Base-by-base conservation (phyloP, 1,284 basidiomycete species). In the Neonothopanus nambi region DNA sequence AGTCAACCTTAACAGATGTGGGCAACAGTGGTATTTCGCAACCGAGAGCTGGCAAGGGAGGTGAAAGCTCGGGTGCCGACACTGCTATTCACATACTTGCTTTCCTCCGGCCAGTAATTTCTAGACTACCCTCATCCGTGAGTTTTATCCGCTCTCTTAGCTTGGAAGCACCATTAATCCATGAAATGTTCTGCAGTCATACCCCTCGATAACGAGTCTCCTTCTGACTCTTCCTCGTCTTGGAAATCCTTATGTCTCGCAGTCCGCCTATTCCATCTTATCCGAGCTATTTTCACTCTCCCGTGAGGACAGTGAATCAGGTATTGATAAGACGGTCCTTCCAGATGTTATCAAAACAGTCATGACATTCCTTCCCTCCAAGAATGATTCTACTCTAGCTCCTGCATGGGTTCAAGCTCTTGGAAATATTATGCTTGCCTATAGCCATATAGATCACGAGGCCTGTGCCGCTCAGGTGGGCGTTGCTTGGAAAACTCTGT, bases 171-270 rank as follows among this genome's bases (percentile, higher is more conserved):
- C 51, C 51, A 42, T 52, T 51, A 46, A 39, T 57, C 43, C 48
- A 56, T 66, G 46, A 64, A 55, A 55, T 51, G 55, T 43, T 42
- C 56, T 48, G 12, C 64, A 95, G 93, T 78, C 83, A 47, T 76
- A 93, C 33, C 82, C 90, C 7, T 60, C 78, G 17, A 80, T 95
- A 54, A 85, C 85, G 23, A 78, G 80, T 21, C 74, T 82, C 12
- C 80, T 97, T 24, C 83, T 96, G 13, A 75, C 81, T 11, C 81
- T 95, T 30, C 91, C 93, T 30, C 86, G 88, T 47, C 75, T 93
- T n/a, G 88, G 87, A 37, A 90, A 90, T 63, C 80, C 89, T 18
- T 95, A 92, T 67, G 80, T 97, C 45, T 89, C 93, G 1, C 85
- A 92, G 67, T 85, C 89, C 35, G 77, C 89, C 17, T 96, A 93